Conservation (phyloP, 306 rosid genomes). For the cucumber (Cucumis sativus) region Cucumber_9930_V3 NC_026659.2:24750501-24751000, state of each 20-base stretch:
- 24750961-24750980: slow-evolving; percentile 85
- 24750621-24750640: neutral
- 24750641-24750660: neutral
- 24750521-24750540: neutral
- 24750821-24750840: slow-evolving; percentile 80
- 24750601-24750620: neutral
- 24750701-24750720: neutral
- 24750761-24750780: slow-evolving; percentile 80
- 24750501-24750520: neutral
- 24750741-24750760: slow-evolving; percentile 91
- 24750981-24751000: slow-evolving; percentile 95
- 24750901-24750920: slow-evolving; percentile 5
- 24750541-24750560: neutral
- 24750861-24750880: slow-evolving; percentile 81
- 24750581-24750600: neutral
- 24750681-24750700: neutral
- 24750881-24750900: slow-evolving; percentile 27
- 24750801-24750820: slow-evolving; percentile 81
- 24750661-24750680: neutral
- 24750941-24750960: slow-evolving; percentile 45
- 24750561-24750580: neutral
- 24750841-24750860: slow-evolving; percentile 94
- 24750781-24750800: slow-evolving; percentile 87
- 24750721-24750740: slow-evolving; percentile 56
- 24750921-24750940: neutral